A percentile compares a stretch with the other conserved stretches of the same genome.
phyloP scores from a whole-genome alignment of 257 asterid species.

The Lycium ferocissimum region DNA sequence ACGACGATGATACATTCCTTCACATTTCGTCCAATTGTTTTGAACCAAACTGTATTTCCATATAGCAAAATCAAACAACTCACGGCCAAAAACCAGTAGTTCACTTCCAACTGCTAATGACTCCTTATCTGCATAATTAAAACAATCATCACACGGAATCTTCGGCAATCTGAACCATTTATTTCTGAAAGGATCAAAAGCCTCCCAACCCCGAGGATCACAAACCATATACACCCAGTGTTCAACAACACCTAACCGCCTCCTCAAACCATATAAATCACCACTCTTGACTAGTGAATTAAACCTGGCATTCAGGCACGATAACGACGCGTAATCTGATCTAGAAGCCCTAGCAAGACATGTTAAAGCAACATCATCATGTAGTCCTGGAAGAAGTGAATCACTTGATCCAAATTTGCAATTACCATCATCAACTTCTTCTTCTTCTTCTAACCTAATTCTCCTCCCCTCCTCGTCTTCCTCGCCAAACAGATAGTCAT shows the following conservation, averaged over 20 bases:
- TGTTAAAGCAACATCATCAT: slow-evolving; percentile 27
- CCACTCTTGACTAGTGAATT: slow-evolving; percentile 64
- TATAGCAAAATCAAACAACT: slow-evolving; percentile 75
- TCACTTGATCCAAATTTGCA: slow-evolving; percentile 19
- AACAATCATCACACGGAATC: slow-evolving; percentile 88
- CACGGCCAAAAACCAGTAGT: slow-evolving; percentile 85
- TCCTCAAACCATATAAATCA: slow-evolving; percentile 71
- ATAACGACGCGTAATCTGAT: slow-evolving; percentile 56
- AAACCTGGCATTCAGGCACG: slow-evolving; percentile 62
- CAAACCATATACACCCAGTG: slow-evolving; percentile 93
- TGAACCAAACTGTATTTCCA: slow-evolving; percentile 73
- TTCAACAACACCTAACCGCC: slow-evolving; percentile 68
- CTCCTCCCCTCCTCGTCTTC: slow-evolving; percentile 13
- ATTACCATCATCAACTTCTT: slow-evolving; percentile 18
- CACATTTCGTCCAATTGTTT: slow-evolving; percentile 69
- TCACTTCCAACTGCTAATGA: slow-evolving; percentile 82
- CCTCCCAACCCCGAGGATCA: slow-evolving; percentile 97
- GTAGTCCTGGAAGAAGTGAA: slow-evolving; percentile 29
- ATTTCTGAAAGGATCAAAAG: slow-evolving; percentile 72
- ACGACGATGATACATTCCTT: slow-evolving; percentile 75
- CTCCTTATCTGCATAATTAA: slow-evolving; percentile 80
- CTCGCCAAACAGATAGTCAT: background rate
- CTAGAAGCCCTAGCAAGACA: slow-evolving; percentile 26
- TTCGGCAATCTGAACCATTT: slow-evolving; percentile 83
- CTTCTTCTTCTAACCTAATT: slow-evolving; percentile 1